Evolutionary conservation across 805 yeast genomes (phyloP).

Genomic region (Zygosaccharomyces gambellarensis): DNA sequence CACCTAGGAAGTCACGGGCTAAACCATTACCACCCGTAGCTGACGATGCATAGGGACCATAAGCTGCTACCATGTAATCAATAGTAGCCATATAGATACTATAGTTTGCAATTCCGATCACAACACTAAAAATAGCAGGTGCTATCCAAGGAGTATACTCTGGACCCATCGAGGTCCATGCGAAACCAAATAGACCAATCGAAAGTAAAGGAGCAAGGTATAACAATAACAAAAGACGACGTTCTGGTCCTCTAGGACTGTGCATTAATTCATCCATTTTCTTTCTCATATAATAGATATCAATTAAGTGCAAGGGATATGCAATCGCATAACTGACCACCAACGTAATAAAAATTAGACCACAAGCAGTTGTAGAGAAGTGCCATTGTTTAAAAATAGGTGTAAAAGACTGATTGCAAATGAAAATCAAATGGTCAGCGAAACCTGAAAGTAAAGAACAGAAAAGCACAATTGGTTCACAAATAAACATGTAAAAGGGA

Average conservation of each 20-base stretch:
- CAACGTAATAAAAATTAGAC: constrained; percentile 6
- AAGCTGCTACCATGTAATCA: constrained; percentile 9
- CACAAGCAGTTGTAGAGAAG: constrained; percentile 5
- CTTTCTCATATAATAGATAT: not conserved
- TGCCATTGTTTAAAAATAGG: constrained; percentile 8
- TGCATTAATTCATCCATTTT: not conserved
- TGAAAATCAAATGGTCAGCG: constrained; percentile 8
- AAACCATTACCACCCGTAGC: constrained; percentile 10
- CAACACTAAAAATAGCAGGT: constrained; percentile 7
- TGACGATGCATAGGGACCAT: constrained; percentile 9
- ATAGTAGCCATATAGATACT: constrained; percentile 8
- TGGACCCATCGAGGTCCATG: constrained; percentile 10
- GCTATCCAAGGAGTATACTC: constrained; percentile 10
- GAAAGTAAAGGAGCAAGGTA: constrained; percentile 4
- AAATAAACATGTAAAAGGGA: constrained; percentile 7
- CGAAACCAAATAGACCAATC: constrained; percentile 7
- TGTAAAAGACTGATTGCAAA: constrained; percentile 8
- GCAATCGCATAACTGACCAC: constrained; percentile 4
- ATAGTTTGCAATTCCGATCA: constrained; percentile 7
- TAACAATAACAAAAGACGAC: constrained; percentile 4
- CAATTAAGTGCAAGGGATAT: constrained; percentile 2
- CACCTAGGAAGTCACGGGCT: constrained; percentile 9
- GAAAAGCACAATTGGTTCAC: constrained; percentile 9
- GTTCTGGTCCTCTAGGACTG: constrained; percentile 9
- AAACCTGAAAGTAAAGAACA: constrained; percentile 8